Base-by-base conservation (phyloP, 2,329 filamentous ascomycete genomes). In the Laburnicola sp. region DNA sequence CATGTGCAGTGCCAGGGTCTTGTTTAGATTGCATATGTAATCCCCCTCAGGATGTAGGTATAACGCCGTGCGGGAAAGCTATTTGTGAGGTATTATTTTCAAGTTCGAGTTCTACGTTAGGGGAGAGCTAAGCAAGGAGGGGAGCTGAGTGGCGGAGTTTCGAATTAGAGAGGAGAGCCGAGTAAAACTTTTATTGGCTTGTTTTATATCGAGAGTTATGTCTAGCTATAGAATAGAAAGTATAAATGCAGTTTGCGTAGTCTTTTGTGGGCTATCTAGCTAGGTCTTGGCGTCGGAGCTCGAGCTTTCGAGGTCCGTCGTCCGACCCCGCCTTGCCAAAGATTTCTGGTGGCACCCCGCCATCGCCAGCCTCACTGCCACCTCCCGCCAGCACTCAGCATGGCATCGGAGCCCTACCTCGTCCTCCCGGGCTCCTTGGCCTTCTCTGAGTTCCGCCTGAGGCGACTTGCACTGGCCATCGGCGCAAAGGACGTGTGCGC, bases 341-440 rank as follows among this genome's bases (percentile, higher is more conserved):
- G 36, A 16, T 45, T 35, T 45, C 32, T 21, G 31, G 42, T 31
- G 11, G 5, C 32, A 36, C 32, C 43, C 43, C 43, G 43, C 43
- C 34, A 45, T 28, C 25, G 43, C 32, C 4, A n/a, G 32, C 43
- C n/a, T 21, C 34, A 6, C 34, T 37, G 34, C 43, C 43, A 45
- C 43, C 43, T 23, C 43, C 16, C 25, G 10, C 28, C 28, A 11
- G 22, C 39, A 44, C 42, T 45, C 52, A 63, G 40, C 43, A 71
- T 71, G 68, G 64, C 63, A 58, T 64, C 65, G 42, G 64, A 58
- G 47, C 63, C 70, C 25, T 78, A 75, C 61, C 66, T 78, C 45
- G 71, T 78, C 45, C 71, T 81, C 50, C 76, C 79, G 39, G 80
- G 80, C 59, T 77, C 78, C 44, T 72, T 80, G 48, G 84, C 83